A percentile compares a stretch with the other conserved stretches of the same genome.
These are phyloP conservation scores for Draba incana DNA, from an alignment of 345 rosid species.

Conservation along the genomic window DNA sequence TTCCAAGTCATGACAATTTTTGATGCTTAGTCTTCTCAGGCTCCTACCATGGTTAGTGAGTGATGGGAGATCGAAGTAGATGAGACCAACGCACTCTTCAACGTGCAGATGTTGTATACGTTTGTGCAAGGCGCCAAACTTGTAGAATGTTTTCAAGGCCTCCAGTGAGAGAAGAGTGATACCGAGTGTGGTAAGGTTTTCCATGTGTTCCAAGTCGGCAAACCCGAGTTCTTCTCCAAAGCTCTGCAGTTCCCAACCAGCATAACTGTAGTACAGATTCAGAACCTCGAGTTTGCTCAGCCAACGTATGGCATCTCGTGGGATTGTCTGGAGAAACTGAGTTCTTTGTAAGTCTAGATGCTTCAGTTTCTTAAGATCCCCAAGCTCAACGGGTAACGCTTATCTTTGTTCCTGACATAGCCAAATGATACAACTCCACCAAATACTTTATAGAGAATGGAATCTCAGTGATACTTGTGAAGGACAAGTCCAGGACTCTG, in stretches of 20 bases:
- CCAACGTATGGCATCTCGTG: slow-evolving; percentile 47
- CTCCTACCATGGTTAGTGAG: slow-evolving; percentile 41
- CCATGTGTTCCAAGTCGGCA: slow-evolving; percentile 47
- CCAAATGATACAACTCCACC: slow-evolving; percentile 47
- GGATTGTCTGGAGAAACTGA: slow-evolving; percentile 48
- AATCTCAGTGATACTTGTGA: slow-evolving; percentile 51
- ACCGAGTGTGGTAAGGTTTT: slow-evolving; percentile 47
- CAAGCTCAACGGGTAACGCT: slow-evolving; percentile 48
- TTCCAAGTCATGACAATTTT: slow-evolving; percentile 48
- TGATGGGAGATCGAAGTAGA: slow-evolving; percentile 38
- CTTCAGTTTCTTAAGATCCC: slow-evolving; percentile 46
- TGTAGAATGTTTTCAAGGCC: slow-evolving; percentile 40
- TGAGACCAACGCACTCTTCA: slow-evolving; percentile 48
- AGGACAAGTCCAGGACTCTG: slow-evolving; percentile 43
- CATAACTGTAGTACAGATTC: slow-evolving; percentile 57
- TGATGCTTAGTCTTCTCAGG: slow-evolving; percentile 57
- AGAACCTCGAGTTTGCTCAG: slow-evolving; percentile 46
- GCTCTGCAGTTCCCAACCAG: slow-evolving; percentile 44
- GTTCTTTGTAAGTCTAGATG: slow-evolving; percentile 57
- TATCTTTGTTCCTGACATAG: slow-evolving; percentile 54
- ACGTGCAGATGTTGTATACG: slow-evolving; percentile 49
- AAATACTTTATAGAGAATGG: slow-evolving; percentile 47
- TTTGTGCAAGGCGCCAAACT: slow-evolving; percentile 34
- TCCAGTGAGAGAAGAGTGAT: slow-evolving; percentile 43
- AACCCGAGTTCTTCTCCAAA: slow-evolving; percentile 45